phyloP scores from a whole-genome alignment of 2,329 filamentous ascomycete genomes.

The Talaromyces funiculosus region DNA sequence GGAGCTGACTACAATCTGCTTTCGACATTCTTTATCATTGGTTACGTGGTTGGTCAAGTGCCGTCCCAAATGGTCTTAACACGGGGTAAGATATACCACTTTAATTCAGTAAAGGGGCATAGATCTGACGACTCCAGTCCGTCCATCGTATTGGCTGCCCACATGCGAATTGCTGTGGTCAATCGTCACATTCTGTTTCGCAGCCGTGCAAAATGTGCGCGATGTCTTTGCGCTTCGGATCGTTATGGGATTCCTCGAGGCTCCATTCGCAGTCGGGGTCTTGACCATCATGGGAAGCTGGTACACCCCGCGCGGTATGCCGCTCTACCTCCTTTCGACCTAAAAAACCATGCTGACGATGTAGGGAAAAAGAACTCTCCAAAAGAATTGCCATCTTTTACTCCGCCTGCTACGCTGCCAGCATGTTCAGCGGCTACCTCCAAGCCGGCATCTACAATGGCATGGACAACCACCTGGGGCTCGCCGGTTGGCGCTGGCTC shows the following conservation, averaged over 20 bases:
- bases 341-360: not conserved
- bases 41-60: slow-evolving; percentile 12
- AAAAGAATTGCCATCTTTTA: slow-evolving; percentile 23
- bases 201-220: slow-evolving; percentile 20
- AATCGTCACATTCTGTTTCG: slow-evolving; percentile 20
- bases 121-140: slow-evolving; percentile 7
- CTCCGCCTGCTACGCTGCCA: slow-evolving; percentile 17
- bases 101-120: not conserved
- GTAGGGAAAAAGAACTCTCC: slow-evolving; percentile 16
- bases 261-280: slow-evolving; percentile 19
- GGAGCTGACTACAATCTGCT: slow-evolving; percentile 14
- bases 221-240: slow-evolving; percentile 21
- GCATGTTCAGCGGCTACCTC: slow-evolving; percentile 22
- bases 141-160: slow-evolving; percentile 19
- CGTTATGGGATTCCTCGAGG: slow-evolving; percentile 19
- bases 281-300: slow-evolving; percentile 20
- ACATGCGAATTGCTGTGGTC: slow-evolving; percentile 20
- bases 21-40: slow-evolving; percentile 14
- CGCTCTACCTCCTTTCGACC: not conserved
- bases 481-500: slow-evolving; percentile 26
- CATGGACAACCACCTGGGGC: slow-evolving; percentile 15
- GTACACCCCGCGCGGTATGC: slow-evolving; percentile 14
- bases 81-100: not conserved
- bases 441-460: slow-evolving; percentile 20
- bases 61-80: slow-evolving; percentile 12